These are phyloP conservation scores for Pelargonium nanum DNA, from an alignment of 345 rosid species.

Conservation along the genomic window DNA sequence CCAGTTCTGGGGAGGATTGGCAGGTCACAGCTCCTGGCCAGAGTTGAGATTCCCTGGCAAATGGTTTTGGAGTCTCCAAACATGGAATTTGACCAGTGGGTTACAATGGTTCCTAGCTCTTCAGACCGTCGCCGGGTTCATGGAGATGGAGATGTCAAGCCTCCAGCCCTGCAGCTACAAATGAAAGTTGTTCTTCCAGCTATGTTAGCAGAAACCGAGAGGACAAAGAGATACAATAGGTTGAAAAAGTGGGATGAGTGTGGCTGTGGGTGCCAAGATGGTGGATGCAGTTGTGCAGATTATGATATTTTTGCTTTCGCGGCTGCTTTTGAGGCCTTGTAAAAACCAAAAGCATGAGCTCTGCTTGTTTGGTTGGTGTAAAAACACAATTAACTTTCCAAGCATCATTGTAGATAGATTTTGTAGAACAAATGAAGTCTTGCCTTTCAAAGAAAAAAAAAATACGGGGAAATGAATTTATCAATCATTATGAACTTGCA, in stretches of 20 bases:
- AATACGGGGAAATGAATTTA: too few species aligned
- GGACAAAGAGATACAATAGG: conserved; percentile 11
- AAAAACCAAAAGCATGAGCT: too few species aligned
- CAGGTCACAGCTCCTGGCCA: conserved; percentile 46
- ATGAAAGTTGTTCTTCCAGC: conserved; percentile 20
- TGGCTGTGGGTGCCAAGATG: conserved; percentile 19
- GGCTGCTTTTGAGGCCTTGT: conserved; percentile 38
- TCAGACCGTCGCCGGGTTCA: too few species aligned
- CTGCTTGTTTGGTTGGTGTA: too few species aligned
- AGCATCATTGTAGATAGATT: too few species aligned
- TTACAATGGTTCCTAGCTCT: conserved; percentile 15
- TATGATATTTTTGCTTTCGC: conserved; percentile 34
- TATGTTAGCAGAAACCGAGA: conserved; percentile 3
- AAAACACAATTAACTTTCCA: too few species aligned
- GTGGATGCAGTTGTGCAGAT: conserved; percentile 22
- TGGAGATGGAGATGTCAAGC: conserved; percentile 18
- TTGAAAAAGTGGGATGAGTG: conserved; percentile 11
- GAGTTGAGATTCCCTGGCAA: conserved; percentile 45
- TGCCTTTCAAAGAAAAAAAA: too few species aligned
- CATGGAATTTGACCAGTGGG: conserved; percentile 43
- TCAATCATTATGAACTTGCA: too few species aligned
- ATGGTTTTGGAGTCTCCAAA: conserved; percentile 34
- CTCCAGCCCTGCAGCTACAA: conserved; percentile 33
- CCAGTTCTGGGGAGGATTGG: conserved; percentile 26
- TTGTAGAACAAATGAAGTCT: too few species aligned